Evolutionary conservation across 2,329 filamentous ascomycete genomes (phyloP).

Genomic region (Epichloe glyceriae): DNA sequence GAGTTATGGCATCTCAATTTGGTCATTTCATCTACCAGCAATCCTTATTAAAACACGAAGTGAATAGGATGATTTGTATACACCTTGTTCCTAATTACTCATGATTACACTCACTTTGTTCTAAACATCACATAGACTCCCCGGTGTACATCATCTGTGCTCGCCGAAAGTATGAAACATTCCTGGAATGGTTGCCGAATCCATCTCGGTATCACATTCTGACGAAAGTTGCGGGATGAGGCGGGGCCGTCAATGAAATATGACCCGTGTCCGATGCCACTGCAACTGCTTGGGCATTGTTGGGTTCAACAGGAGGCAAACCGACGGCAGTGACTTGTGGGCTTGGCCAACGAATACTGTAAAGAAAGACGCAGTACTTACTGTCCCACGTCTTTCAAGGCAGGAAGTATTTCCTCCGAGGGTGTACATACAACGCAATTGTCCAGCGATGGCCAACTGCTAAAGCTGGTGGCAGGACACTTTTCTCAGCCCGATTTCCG

Average conservation of each 20-base stretch:
- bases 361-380: background rate
- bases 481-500: background rate
- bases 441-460: background rate
- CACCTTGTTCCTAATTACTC: background rate
- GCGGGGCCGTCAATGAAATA: conserved; percentile 3
- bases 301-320: conserved; percentile 7
- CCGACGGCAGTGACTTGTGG: conserved; percentile 1
- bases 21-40: background rate
- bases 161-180: conserved; percentile 2
- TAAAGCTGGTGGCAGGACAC: background rate
- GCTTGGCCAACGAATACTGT: background rate
- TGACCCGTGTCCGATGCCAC: conserved; percentile 4
- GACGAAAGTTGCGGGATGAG: conserved; percentile 1
- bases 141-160: background rate
- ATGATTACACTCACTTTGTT: background rate
- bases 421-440: conserved; percentile 2
- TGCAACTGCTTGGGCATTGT: background rate
- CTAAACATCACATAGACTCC: background rate
- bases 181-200: background rate
- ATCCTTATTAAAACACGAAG: background rate
- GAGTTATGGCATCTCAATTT: background rate
- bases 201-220: conserved; percentile 4
- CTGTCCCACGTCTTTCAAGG: conserved; percentile 1
- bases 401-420: background rate
- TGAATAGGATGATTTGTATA: background rate